Conservation (phyloP, 2,329 filamentous ascomycete genomes). For the Phialophora verrucosa region DNA sequence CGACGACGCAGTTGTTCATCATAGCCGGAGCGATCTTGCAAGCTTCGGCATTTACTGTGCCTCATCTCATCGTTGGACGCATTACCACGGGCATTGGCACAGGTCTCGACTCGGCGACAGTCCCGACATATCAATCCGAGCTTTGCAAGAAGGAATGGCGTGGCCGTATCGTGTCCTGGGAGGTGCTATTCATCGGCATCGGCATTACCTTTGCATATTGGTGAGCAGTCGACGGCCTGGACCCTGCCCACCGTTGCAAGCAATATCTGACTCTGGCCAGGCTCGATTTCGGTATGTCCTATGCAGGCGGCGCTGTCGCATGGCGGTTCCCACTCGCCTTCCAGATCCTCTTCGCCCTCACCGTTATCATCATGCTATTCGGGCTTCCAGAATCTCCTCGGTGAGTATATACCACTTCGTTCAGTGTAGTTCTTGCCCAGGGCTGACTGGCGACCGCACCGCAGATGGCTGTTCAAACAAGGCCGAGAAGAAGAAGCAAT, state of each 20-base stretch:
- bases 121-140: constrained; percentile 47
- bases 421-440: constrained; percentile 38
- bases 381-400: constrained; percentile 55
- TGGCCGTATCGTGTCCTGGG: constrained; percentile 52
- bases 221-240: too few relatives aligned
- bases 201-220: constrained; percentile 48
- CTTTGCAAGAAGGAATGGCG: constrained; percentile 51
- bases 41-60: constrained; percentile 43
- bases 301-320: constrained; percentile 43
- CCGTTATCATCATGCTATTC: constrained; percentile 43
- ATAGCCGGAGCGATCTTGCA: constrained; percentile 47
- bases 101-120: constrained; percentile 52
- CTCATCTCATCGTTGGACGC: constrained; percentile 51
- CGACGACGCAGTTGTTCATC: constrained; percentile 30
- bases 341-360: constrained; percentile 43
- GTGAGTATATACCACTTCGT: constrained; percentile 43
- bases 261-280: constrained; percentile 19
- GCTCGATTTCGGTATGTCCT: constrained; percentile 52
- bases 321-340: constrained; percentile 45
- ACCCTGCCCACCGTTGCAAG: too few relatives aligned
- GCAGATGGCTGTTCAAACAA: constrained; percentile 40
- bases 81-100: constrained; percentile 59
- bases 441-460: constrained; percentile 46
- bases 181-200: constrained; percentile 48
- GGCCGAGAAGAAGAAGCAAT: constrained; percentile 39